Evolutionary conservation across 768 basidiomycete species (phyloP).

Genomic region (Rhodotorula paludigena): DNA sequence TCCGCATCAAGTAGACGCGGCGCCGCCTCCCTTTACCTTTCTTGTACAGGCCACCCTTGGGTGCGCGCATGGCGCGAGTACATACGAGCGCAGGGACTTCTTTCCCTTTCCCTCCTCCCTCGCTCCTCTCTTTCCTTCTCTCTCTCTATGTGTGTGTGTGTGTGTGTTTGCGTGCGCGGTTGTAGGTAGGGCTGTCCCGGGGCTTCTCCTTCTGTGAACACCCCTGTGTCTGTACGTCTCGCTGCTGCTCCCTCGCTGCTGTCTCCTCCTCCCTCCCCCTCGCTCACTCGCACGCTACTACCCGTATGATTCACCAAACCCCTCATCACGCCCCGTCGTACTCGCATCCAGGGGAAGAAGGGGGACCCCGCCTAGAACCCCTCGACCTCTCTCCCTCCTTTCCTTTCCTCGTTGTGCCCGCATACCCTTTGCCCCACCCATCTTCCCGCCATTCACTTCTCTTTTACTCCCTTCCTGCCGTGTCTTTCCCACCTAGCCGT

Average conservation of each 20-base stretch:
- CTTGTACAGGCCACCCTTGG: neutral
- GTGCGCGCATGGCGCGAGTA: too few relatives aligned
- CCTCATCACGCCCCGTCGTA: too few relatives aligned
- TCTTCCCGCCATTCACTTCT: neutral
- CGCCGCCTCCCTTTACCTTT: neutral
- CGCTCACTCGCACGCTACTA: neutral
- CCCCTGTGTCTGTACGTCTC: neutral
- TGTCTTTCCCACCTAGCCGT: neutral
- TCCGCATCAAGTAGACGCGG: constrained; percentile 30
- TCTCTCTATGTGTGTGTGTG: neutral
- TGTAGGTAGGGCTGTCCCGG: too few relatives aligned
- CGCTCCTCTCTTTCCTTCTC: too few relatives aligned
- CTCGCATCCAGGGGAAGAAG: too few relatives aligned
- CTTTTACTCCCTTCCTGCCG: neutral
- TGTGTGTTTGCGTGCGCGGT: too few relatives aligned
- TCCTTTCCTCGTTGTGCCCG: neutral
- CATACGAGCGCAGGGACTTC: neutral
- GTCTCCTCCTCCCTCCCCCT: neutral
- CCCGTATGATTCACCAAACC: too few relatives aligned
- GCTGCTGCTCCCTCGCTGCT: too few relatives aligned
- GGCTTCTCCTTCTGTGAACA: too few relatives aligned
- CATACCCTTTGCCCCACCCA: neutral
- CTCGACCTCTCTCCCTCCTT: too few relatives aligned
- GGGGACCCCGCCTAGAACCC: too few relatives aligned
- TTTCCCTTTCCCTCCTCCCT: neutral